phyloP scores from a whole-genome alignment of 768 basidiomycete genomes.

The Tylopilus sp. region DNA sequence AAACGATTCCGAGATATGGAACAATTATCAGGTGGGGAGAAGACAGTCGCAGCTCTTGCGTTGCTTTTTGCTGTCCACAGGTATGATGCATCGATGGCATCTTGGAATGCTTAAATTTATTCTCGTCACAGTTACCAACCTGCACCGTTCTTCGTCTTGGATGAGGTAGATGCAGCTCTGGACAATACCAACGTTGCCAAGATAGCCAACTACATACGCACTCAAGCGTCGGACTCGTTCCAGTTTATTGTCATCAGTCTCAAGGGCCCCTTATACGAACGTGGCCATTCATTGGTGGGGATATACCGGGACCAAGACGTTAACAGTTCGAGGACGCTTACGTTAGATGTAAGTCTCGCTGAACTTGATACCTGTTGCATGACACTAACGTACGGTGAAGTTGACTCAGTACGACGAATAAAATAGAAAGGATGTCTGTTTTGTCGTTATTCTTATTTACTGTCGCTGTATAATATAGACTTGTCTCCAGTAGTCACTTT shows the following conservation, averaged over 20 bases:
- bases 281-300: slow-evolving; percentile 86
- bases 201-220: slow-evolving; percentile 88
- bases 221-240: slow-evolving; percentile 79
- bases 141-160: slow-evolving; percentile 97
- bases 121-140: slow-evolving; percentile 75
- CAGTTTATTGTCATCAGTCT: slow-evolving; percentile 98
- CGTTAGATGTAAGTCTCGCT: slow-evolving; percentile 68
- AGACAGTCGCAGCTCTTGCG: slow-evolving; percentile 97
- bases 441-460: slow-evolving; percentile 26
- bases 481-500: no score
- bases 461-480: slow-evolving; percentile 1
- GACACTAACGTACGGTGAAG: slow-evolving; percentile 15
- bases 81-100: slow-evolving; percentile 34
- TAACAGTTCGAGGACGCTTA: slow-evolving; percentile 88
- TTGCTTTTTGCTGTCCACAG: slow-evolving; percentile 96
- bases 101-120: neutral
- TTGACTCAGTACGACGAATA: slow-evolving; percentile 30
- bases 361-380: neutral
- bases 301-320: slow-evolving; percentile 93
- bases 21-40: slow-evolving; percentile 96
- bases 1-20: slow-evolving; percentile 99
- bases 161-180: slow-evolving; percentile 95
- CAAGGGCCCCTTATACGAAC: slow-evolving; percentile 90
- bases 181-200: slow-evolving; percentile 99
- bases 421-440: slow-evolving; percentile 1